phyloP scores from a whole-genome alignment of 1,139 yeast genomes.

The Sugiyamaella neomexicana region DNA sequence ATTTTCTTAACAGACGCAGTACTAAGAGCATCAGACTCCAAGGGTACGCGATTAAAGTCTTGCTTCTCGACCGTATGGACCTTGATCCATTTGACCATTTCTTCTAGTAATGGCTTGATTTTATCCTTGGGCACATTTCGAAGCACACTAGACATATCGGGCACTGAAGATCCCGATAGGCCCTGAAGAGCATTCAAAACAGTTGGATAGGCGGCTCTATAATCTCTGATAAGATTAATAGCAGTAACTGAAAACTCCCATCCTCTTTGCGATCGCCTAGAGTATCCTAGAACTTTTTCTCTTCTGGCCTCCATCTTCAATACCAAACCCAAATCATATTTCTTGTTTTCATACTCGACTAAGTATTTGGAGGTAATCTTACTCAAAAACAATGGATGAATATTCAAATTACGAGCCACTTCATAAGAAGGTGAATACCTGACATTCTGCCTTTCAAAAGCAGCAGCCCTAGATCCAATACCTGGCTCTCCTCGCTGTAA shows the following conservation, averaged over 20 bases:
- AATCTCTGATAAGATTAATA: constrained; percentile 61
- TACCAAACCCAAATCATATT: constrained; percentile 78
- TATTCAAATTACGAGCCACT: constrained; percentile 57
- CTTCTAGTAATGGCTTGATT: constrained; percentile 42
- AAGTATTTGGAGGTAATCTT: constrained; percentile 73
- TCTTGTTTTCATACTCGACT: constrained; percentile 56
- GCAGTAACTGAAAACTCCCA: constrained; percentile 90
- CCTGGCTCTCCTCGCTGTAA: constrained; percentile 35
- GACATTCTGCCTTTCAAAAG: constrained; percentile 55
- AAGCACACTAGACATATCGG: constrained; percentile 46
- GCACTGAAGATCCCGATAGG: constrained; percentile 41
- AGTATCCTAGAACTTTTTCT: constrained; percentile 84
- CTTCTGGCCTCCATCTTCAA: constrained; percentile 79
- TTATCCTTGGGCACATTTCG: constrained; percentile 43
- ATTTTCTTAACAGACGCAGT: constrained; percentile 63
- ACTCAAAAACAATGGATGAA: constrained; percentile 68
- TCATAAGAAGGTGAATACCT: constrained; percentile 68
- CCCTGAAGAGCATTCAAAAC: constrained; percentile 51
- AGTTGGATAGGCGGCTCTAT: constrained; percentile 59
- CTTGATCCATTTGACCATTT: constrained; percentile 47
- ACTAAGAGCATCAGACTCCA: constrained; percentile 80
- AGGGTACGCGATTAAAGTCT: constrained; percentile 59
- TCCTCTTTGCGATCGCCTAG: constrained; percentile 62
- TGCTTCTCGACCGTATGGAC: constrained; percentile 50
- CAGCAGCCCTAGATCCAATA: constrained; percentile 52